A percentile compares a stretch with the other conserved stretches of the same genome.
These are phyloP conservation scores for Phytophthora aleatoria DNA, from an alignment of 352 stramenopile species.

Conservation along the genomic window DNA sequence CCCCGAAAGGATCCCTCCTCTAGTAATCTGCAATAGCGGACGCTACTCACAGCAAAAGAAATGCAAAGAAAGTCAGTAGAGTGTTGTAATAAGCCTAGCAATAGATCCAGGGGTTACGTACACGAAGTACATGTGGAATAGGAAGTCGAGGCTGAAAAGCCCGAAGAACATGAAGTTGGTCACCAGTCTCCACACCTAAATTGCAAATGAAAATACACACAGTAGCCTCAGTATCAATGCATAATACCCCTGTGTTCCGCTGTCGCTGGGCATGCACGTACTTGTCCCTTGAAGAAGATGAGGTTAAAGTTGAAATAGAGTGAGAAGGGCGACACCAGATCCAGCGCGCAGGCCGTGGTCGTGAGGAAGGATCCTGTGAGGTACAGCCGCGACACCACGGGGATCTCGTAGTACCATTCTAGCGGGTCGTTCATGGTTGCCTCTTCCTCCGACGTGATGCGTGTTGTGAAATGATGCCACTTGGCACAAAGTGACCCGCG, in stretches of 20 bases:
- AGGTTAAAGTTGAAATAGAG: conserved; percentile 96
- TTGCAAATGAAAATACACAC: conserved; percentile 1
- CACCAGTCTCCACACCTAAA: conserved; percentile 94
- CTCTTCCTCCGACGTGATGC: conserved; percentile 4
- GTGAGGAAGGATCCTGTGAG: conserved; percentile 98
- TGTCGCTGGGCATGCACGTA: conserved; percentile 35
- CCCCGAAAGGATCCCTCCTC: conserved; percentile 98
- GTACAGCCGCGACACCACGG: conserved; percentile 97
- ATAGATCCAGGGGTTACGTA: conserved; percentile 47
- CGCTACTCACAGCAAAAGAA: conserved; percentile 39
- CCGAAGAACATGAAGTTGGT: conserved; percentile 99
- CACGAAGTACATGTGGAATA: conserved; percentile 99
- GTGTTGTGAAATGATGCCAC: conserved; percentile 40
- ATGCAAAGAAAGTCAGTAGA: conserved; percentile 8
- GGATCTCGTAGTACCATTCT: conserved; percentile 99
- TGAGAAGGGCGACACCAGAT: conserved; percentile 97
- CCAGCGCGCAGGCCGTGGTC: conserved; percentile 95
- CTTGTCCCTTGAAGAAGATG: conserved; percentile 97
- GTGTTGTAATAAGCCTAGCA: not conserved
- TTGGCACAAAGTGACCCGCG: conserved; percentile 29
- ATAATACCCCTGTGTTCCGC: not conserved
- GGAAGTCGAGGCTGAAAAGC: conserved; percentile 98
- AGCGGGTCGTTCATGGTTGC: conserved; percentile 85
- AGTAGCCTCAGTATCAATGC: not conserved
- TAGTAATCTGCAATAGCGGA: conserved; percentile 96